Percentiles rank a stretch among this genome's conserved stretches.
phyloP scores from a whole-genome alignment of 1,284 basidiomycete genomes.

The Hemileccinum hortonii region DNA sequence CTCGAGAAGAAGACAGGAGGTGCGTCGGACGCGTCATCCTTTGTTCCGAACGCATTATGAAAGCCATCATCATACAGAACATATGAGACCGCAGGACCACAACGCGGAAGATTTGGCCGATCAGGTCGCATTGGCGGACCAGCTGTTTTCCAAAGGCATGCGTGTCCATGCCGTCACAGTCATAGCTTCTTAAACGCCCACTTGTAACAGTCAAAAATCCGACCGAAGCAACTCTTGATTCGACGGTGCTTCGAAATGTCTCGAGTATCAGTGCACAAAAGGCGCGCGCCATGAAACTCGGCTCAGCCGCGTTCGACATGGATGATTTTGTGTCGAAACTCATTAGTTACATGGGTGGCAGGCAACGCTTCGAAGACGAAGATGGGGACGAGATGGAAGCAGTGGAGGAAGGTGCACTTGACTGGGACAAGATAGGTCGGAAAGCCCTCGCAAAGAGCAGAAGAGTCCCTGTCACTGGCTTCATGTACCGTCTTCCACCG shows the following conservation, averaged over 20 bases:
- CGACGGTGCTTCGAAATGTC: constrained; percentile 65
- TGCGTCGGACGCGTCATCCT: constrained; percentile 26
- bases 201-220: constrained; percentile 64
- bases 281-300: constrained; percentile 83
- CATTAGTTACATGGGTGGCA: constrained; percentile 69
- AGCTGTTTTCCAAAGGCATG: constrained; percentile 61
- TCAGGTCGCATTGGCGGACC: constrained; percentile 55
- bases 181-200: constrained; percentile 6
- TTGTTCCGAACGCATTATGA: neutral
- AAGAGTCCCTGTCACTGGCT: constrained; percentile 70
- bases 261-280: constrained; percentile 74
- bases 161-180: constrained; percentile 2
- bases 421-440: constrained; percentile 75
- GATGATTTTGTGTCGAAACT: constrained; percentile 80
- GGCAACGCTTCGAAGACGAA: constrained; percentile 46
- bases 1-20: constrained; percentile 64
- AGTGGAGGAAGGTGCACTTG: constrained; percentile 46
- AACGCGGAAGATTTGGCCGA: constrained; percentile 54
- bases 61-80: constrained; percentile 16
- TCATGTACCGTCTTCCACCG: constrained; percentile 60
- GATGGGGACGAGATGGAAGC: constrained; percentile 48
- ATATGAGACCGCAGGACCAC: constrained; percentile 53
- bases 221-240: constrained; percentile 79
- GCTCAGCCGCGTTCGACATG: constrained; percentile 77
- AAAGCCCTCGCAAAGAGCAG: constrained; percentile 73